These are phyloP conservation scores for Neurospora crassa DNA, from an alignment of 2,329 filamentous ascomycete species.

Conservation along the genomic window DNA sequence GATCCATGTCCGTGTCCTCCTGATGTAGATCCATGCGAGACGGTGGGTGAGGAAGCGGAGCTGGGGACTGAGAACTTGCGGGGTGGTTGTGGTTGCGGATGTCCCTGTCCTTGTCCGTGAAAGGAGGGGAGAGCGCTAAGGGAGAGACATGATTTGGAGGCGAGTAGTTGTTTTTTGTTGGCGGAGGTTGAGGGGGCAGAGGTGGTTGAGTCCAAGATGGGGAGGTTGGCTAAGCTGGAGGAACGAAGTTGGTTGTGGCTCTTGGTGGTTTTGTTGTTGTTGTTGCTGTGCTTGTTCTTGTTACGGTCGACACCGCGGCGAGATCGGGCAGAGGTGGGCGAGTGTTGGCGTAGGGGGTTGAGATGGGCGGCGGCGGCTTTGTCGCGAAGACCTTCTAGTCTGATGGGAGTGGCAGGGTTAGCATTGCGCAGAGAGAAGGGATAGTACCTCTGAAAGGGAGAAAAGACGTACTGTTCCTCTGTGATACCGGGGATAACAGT, in stretches of 20 bases:
- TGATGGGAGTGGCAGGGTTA: slow-evolving; percentile 15
- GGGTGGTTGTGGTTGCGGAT: background rate
- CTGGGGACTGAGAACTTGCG: background rate
- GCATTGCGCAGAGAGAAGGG: background rate
- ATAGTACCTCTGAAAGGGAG: background rate
- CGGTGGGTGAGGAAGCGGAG: background rate
- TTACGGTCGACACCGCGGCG: slow-evolving; percentile 14
- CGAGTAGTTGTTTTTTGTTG: background rate
- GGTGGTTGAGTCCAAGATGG: background rate
- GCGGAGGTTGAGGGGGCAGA: background rate
- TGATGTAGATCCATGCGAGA: background rate
- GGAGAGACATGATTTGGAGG: background rate
- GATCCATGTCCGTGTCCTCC: background rate
- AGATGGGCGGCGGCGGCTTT: slow-evolving; percentile 41
- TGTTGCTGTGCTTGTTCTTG: background rate
- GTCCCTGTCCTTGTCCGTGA: background rate
- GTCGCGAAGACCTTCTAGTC: slow-evolving; percentile 40
- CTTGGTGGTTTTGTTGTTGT: background rate
- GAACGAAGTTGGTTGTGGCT: background rate
- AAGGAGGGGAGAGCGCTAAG: background rate
- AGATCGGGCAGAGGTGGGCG: slow-evolving; percentile 15
- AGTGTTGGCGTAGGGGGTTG: slow-evolving; percentile 10
- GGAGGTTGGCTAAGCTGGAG: background rate
- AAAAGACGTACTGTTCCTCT: slow-evolving; percentile 45
- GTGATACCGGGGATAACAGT: slow-evolving; percentile 44